A percentile compares a stretch with the other conserved stretches of the same genome.
Conservation (phyloP, 495 filamentous ascomycete genomes). For the Haplographium delicatum region DNA sequence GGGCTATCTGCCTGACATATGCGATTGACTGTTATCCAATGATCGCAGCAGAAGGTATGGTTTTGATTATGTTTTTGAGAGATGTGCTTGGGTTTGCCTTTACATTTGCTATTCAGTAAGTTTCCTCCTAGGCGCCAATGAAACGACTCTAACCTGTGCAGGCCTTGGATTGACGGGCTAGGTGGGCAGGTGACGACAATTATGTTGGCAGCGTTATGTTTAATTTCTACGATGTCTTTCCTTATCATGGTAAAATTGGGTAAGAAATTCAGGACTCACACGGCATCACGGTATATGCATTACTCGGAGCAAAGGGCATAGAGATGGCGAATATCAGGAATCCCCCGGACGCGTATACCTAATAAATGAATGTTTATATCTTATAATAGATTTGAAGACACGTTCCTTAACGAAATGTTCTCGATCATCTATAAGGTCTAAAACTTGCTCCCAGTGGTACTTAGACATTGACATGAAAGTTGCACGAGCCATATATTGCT, state of each 20-base stretch:
- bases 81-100: slow-evolving; percentile 10
- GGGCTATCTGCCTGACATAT: slow-evolving; percentile 13
- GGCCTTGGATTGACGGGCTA: slow-evolving; percentile 12
- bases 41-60: slow-evolving; percentile 12
- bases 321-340: no score
- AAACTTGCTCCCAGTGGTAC: no score
- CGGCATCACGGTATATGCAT: slow-evolving; percentile 9
- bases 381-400: no score
- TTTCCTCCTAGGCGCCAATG: neutral
- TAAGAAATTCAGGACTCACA: slow-evolving; percentile 7
- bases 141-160: neutral
- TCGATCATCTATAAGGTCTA: no score
- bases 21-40: slow-evolving; percentile 12
- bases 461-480: no score
- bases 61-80: slow-evolving; percentile 9
- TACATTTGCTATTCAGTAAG: slow-evolving; percentile 17
- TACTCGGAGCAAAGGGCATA: neutral
- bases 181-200: slow-evolving; percentile 7
- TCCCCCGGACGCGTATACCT: no score
- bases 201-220: slow-evolving; percentile 4
- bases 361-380: no score
- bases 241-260: slow-evolving; percentile 6
- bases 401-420: no score
- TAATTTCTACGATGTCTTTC: slow-evolving; percentile 1
- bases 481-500: no score